A percentile compares a stretch with the other conserved stretches of the same genome.
phyloP scores from a whole-genome alignment of 176 grass and related monocot genomes.

The Eleusine coracana region DNA sequence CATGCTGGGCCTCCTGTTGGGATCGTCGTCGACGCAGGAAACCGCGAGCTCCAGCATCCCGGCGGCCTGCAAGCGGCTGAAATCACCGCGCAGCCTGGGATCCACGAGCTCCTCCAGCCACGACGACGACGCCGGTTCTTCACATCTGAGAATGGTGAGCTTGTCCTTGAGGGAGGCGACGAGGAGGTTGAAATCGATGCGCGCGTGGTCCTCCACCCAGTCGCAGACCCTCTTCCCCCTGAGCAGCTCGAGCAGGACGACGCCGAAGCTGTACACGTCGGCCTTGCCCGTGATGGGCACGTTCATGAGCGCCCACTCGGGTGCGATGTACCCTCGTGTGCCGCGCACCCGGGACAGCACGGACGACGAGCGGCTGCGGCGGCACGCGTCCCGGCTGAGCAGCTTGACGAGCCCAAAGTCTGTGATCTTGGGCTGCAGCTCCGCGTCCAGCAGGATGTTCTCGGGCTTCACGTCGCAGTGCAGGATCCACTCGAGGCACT shows the following conservation, averaged over 20 bases:
- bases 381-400: constrained; percentile 39
- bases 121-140: neutral
- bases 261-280: constrained; percentile 89
- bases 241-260: constrained; percentile 79
- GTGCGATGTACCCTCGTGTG: constrained; percentile 60
- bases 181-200: constrained; percentile 21
- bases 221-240: constrained; percentile 49
- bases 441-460: constrained; percentile 69
- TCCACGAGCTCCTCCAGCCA: constrained; percentile 54
- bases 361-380: neutral
- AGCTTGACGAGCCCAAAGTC: constrained; percentile 72
- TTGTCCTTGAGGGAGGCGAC: constrained; percentile 42
- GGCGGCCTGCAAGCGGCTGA: constrained; percentile 38
- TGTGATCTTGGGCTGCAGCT: constrained; percentile 63
- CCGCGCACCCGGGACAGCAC: constrained; percentile 45
- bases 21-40: constrained; percentile 55
- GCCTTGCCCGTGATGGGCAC: constrained; percentile 64
- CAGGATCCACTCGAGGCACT: constrained; percentile 81
- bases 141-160: neutral
- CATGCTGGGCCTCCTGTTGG: constrained; percentile 57
- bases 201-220: constrained; percentile 30
- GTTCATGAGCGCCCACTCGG: constrained; percentile 51
- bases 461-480: constrained; percentile 86
- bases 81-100: constrained; percentile 40
- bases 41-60: constrained; percentile 50